Evolutionary conservation across 1,284 basidiomycete species (phyloP), one percentile per base, ranked within the genome.

Genomic region (Trichosporon sp.): DNA sequence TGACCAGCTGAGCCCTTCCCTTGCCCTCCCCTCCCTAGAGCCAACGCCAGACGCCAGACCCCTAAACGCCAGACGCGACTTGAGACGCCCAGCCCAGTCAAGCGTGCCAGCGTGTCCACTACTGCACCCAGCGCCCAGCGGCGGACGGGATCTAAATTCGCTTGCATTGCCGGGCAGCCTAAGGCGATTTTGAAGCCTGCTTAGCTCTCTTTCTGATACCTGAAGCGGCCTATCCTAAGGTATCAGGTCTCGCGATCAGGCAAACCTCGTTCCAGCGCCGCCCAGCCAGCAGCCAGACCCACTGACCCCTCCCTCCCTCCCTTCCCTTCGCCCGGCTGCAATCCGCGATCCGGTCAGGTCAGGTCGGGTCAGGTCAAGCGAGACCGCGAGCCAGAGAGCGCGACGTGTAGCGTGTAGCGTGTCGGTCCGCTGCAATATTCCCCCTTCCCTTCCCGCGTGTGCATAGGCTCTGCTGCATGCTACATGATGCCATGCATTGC

Each of bases 241-340:
- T 54, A 27, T 54, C 49, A 54, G 25, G 49, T 54, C 49, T 54
- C 49, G 49, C 49, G 49, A 54, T 54, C 49, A 54, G 49, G 29
- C 31, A 27, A 7, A 8, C 33, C 8, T 52, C 49, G 49, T 44
- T 21, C 40, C 40, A 44, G 40, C 40, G 19, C 19, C 40, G 14
- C 40, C 40, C 6, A n/a, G 19, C 40, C 2, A 6, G 19, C 40
- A n/a, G 40, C n/a, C n/a, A n/a, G n/a, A n/a, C n/a, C n/a, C n/a
- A n/a, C n/a, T n/a, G n/a, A n/a, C n/a, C n/a, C n/a, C n/a, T n/a
- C n/a, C n/a, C n/a, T n/a, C n/a, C n/a, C n/a, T n/a, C n/a, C n/a
- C n/a, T n/a, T n/a, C n/a, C n/a, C n/a, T n/a, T n/a, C n/a, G n/a
- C n/a, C n/a, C n/a, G n/a, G n/a, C n/a, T n/a, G n/a, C n/a, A n/a